Base-by-base conservation (phyloP, 2,329 filamentous ascomycete species). In the Coccinonectria pachysandricola region DNA sequence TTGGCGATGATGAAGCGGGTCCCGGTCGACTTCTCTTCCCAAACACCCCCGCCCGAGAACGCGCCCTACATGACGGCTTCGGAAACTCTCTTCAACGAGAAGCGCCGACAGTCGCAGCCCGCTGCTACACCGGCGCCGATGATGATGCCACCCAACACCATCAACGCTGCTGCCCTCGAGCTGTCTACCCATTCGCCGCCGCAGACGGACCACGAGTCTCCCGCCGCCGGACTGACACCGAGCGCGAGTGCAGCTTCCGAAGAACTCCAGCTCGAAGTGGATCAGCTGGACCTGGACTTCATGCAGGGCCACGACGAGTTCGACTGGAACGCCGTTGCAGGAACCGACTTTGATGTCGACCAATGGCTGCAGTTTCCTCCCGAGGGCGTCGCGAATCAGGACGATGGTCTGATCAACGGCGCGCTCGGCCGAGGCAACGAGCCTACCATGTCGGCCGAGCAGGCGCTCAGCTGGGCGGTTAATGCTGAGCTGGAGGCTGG, bases 291-390 rank as follows among this genome's bases (percentile, higher is more conserved):
- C 24, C 53, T 65, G 24, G 62, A 68, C 40, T 60, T 67, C 24
- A 53, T 59, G 41, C 53, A 59, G 27, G 57, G 55, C 15, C 57
- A 61, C 25, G 61, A 62, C 23, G 63, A 64, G 26, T 66, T 71
- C 30, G 66, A 71, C 36, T 71, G 66, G 66, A 64, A 65, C 36
- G 60, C 61, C 12, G 53, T 68, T 4, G 54, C 64, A 10, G 64
- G 60, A 5, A 62, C 64, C 7, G 67, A 69, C 34, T 62, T 72
- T 32, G 68, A 74, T 29, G 67, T 72, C 27, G 67, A 71, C 31
- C 66, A 72, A 39, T 74, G 67, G 65, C 54, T 74, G 12, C 64
- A 73, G 32, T 74, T 71, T 35, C 68, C 67, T 5, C 57, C 59
- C 2, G 68, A 71, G 25, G 62, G 59, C 6, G 55, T 56, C 8